These are phyloP conservation scores for Uncinocarpus reesii DNA, from an alignment of 2,329 filamentous ascomycete species.

Conservation along the genomic window DNA sequence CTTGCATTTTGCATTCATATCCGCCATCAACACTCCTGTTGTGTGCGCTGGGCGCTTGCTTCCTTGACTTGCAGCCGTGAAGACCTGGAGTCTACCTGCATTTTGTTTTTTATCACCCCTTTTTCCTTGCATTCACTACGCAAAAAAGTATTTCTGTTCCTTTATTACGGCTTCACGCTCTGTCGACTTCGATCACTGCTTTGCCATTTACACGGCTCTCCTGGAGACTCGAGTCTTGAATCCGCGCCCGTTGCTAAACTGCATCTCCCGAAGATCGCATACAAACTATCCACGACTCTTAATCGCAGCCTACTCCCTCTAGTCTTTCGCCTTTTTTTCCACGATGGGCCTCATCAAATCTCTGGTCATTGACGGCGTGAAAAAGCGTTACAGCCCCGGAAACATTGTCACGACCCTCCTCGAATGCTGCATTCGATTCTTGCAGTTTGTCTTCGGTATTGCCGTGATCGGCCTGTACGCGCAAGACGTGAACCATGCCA, in stretches of 20 bases:
- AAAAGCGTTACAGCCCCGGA: constrained; percentile 17
- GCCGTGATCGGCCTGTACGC: constrained; percentile 72
- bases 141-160: not conserved
- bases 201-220: not conserved
- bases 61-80: not conserved
- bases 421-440: constrained; percentile 50
- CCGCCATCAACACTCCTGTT: not conserved
- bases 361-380: constrained; percentile 19
- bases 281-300: not conserved
- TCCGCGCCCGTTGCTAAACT: not conserved
- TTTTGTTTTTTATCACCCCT: constrained; percentile 1
- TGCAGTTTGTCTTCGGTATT: constrained; percentile 66
- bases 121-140: not conserved
- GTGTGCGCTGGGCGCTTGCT: constrained; percentile 9
- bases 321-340: not conserved
- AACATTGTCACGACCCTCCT: constrained; percentile 19
- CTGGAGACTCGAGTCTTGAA: not conserved
- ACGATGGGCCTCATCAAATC: constrained; percentile 15
- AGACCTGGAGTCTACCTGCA: constrained; percentile 7
- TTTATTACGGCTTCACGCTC: not conserved
- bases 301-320: not conserved
- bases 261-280: not conserved
- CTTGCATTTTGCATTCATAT: constrained; percentile 3
- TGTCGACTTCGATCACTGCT: not conserved
- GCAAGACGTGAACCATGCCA: constrained; percentile 51